phyloP scores from a whole-genome alignment of 495 filamentous ascomycete genomes.

The Staphylotrichum longicolle region DNA sequence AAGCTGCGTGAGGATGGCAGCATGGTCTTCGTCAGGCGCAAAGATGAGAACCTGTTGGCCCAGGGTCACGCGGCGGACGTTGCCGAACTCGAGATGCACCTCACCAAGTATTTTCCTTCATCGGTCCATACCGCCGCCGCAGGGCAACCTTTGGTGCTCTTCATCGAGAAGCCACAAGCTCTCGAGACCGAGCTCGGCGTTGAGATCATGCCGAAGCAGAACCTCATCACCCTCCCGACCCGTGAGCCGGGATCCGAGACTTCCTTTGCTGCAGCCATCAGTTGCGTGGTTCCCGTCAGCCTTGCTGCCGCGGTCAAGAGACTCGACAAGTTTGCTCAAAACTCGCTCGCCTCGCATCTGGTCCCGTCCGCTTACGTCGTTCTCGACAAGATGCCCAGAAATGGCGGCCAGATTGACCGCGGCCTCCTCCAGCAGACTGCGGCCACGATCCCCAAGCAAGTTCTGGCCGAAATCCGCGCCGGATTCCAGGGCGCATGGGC shows the following conservation, averaged over 20 bases:
- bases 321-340: conserved; percentile 25
- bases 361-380: conserved; percentile 52
- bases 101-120: conserved; percentile 24
- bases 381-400: conserved; percentile 47
- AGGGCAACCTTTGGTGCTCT: conserved; percentile 1
- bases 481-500: conserved; percentile 20
- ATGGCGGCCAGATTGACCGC: conserved; percentile 50
- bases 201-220: not conserved
- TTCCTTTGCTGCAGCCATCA: too few species aligned
- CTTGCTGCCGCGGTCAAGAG: conserved; percentile 11
- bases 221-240: not conserved
- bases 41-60: conserved; percentile 27
- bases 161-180: conserved; percentile 7
- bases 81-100: conserved; percentile 54
- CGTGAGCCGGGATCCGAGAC: too few species aligned
- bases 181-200: not conserved
- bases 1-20: conserved; percentile 51
- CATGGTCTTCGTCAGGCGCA: conserved; percentile 45
- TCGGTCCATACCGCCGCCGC: not conserved
- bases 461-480: not conserved
- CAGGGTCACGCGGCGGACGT: conserved; percentile 34
- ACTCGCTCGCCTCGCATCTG: conserved; percentile 44
- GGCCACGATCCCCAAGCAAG: not conserved
- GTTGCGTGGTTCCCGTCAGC: not conserved
- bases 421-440: conserved; percentile 12